These are phyloP conservation scores for Botrytis elliptica DNA, from an alignment of 2,329 filamentous ascomycete species.

Conservation along the genomic window DNA sequence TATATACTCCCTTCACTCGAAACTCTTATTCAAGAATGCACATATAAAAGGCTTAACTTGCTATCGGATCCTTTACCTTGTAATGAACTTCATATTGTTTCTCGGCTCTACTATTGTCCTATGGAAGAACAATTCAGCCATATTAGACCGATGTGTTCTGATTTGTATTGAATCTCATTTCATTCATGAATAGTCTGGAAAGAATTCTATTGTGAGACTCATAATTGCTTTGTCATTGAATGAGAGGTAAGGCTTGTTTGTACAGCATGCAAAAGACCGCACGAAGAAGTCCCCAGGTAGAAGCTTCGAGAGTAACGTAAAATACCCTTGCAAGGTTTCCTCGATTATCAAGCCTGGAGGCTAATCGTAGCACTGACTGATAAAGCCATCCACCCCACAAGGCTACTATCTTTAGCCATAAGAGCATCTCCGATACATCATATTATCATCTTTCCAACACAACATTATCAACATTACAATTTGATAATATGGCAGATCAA, in stretches of 20 bases:
- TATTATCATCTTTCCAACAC: not conserved
- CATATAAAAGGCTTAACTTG: not conserved
- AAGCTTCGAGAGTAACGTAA: conserved; percentile 23
- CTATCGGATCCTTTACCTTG: not conserved
- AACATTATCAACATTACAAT: conserved; percentile 4
- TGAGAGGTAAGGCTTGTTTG: not conserved
- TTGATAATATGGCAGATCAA: conserved; percentile 34
- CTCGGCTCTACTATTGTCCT: no score
- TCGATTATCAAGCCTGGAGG: conserved; percentile 25
- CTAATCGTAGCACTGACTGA: conserved; percentile 19
- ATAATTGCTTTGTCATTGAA: not conserved
- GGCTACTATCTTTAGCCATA: conserved; percentile 21
- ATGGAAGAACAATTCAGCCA: not conserved
- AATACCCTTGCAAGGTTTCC: not conserved
- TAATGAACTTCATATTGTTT: not conserved
- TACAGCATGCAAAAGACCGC: not conserved
- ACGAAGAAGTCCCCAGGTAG: not conserved
- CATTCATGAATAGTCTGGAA: not conserved
- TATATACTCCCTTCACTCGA: not conserved
- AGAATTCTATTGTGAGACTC: not conserved
- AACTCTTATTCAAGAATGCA: not conserved
- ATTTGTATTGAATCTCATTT: not conserved
- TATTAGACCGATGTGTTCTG: not conserved
- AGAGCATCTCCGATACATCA: conserved; percentile 1
- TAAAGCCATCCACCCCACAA: conserved; percentile 21